phyloP scores from a whole-genome alignment of 768 basidiomycete genomes.

The Leccinum subgranulosum region DNA sequence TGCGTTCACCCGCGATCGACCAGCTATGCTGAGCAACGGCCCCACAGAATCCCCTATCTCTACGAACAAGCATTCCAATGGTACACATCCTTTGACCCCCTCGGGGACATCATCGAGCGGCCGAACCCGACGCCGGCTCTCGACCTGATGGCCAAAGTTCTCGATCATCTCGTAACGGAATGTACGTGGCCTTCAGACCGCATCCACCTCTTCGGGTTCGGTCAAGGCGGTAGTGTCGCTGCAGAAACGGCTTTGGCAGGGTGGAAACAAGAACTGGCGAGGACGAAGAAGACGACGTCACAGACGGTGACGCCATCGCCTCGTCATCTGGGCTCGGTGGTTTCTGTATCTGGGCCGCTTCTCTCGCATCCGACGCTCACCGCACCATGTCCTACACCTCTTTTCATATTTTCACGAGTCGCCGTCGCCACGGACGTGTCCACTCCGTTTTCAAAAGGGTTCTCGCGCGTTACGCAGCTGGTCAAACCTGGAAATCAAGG shows the following conservation, averaged over 20 bases:
- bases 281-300: constrained; percentile 1
- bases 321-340: constrained; percentile 59
- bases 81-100: constrained; percentile 77
- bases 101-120: constrained; percentile 66
- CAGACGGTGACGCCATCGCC: constrained; percentile 4
- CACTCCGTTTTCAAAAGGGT: constrained; percentile 60
- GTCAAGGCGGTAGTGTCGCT: constrained; percentile 80
- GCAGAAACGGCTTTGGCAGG: constrained; percentile 59
- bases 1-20: not conserved
- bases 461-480: constrained; percentile 45
- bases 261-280: constrained; percentile 43
- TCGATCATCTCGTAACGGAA: constrained; percentile 55
- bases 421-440: constrained; percentile 46
- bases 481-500: constrained; percentile 33
- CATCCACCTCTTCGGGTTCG: constrained; percentile 89
- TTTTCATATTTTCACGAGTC: constrained; percentile 56
- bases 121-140: constrained; percentile 76
- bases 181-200: constrained; percentile 63
- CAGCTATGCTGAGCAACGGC: constrained; percentile 8
- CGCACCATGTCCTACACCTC: constrained; percentile 52
- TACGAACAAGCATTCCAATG: constrained; percentile 82
- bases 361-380: constrained; percentile 72
- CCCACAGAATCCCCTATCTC: constrained; percentile 67
- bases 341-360: constrained; percentile 68
- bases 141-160: constrained; percentile 47